These are phyloP conservation scores for Microsporum audouinii DNA, from an alignment of 2,329 filamentous ascomycete genomes.

Conservation along the genomic window DNA sequence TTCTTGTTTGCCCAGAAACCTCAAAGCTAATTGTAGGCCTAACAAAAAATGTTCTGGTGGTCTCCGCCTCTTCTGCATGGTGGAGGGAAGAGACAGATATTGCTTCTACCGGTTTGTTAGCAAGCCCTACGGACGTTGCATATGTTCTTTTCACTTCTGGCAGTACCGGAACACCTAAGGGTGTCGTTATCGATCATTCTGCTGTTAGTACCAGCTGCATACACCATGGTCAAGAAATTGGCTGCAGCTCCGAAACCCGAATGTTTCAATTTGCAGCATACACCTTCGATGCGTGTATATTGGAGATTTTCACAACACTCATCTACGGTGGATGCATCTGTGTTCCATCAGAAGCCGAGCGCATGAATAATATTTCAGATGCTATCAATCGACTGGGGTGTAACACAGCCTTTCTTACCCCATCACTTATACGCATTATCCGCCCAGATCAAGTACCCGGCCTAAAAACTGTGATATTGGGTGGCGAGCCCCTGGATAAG, in stretches of 20 bases:
- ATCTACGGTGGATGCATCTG: conserved; percentile 49
- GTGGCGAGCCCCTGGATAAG: conserved; percentile 20
- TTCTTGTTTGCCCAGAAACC: background rate
- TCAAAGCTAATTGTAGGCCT: background rate
- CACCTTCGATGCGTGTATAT: conserved; percentile 4
- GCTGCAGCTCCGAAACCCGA: conserved; percentile 39
- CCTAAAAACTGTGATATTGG: conserved; percentile 28
- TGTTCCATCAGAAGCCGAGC: conserved; percentile 42
- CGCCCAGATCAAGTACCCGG: conserved; percentile 32
- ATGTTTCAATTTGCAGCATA: conserved; percentile 41
- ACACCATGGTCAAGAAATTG: background rate
- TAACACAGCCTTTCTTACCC: conserved; percentile 48
- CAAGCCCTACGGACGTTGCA: background rate
- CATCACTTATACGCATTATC: conserved; percentile 43
- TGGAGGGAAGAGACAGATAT: background rate
- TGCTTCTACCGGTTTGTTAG: conserved; percentile 6
- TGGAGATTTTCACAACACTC: conserved; percentile 30
- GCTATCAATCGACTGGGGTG: conserved; percentile 41
- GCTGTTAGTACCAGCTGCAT: background rate
- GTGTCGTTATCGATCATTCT: conserved; percentile 1
- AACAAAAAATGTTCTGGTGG: background rate
- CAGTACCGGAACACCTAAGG: background rate
- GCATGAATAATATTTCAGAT: conserved; percentile 38
- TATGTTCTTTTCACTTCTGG: background rate
- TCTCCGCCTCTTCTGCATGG: background rate